Conservation (phyloP, 306 rosid genomes). For the Fragaria iinumae region DNA sequence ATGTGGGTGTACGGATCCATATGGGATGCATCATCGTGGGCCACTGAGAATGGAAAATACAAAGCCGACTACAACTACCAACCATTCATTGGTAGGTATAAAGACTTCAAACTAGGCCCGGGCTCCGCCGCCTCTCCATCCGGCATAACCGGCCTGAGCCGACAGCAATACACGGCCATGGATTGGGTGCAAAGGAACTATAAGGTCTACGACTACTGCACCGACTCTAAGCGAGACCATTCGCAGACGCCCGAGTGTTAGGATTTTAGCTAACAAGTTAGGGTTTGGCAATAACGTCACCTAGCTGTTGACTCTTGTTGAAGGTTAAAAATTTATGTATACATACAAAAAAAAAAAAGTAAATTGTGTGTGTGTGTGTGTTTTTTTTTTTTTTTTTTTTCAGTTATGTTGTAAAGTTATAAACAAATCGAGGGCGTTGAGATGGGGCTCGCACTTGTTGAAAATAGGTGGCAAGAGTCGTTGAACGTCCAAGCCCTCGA, state of each 20-base stretch:
- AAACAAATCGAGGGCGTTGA: constrained; percentile 19
- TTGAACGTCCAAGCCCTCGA: constrained; percentile 52
- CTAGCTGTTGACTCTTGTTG: not conserved
- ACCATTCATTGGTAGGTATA: constrained; percentile 74
- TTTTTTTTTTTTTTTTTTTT: not conserved
- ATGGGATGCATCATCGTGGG: constrained; percentile 98
- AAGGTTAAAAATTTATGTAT: not conserved
- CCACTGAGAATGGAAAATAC: constrained; percentile 88
- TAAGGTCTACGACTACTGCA: constrained; percentile 76
- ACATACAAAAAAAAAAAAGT: not conserved
- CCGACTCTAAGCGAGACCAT: constrained; percentile 73
- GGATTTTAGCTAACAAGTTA: not conserved
- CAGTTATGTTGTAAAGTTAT: not conserved
- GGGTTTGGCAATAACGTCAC: not conserved
- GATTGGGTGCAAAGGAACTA: constrained; percentile 67
- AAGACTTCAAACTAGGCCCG: constrained; percentile 47
- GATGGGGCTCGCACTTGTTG: constrained; percentile 38
- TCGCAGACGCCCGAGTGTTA: constrained; percentile 73
- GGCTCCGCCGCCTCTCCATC: constrained; percentile 31
- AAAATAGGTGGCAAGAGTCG: constrained; percentile 36
- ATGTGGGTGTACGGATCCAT: constrained; percentile 86
- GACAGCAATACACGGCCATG: constrained; percentile 55
- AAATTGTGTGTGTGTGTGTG: not conserved
- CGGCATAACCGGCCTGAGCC: constrained; percentile 39
- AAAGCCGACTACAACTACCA: constrained; percentile 75